Evolutionary conservation across 805 yeast genomes (phyloP), one percentile per base, ranked within the genome.

Genomic region (Cyberlindnera mrakii): DNA sequence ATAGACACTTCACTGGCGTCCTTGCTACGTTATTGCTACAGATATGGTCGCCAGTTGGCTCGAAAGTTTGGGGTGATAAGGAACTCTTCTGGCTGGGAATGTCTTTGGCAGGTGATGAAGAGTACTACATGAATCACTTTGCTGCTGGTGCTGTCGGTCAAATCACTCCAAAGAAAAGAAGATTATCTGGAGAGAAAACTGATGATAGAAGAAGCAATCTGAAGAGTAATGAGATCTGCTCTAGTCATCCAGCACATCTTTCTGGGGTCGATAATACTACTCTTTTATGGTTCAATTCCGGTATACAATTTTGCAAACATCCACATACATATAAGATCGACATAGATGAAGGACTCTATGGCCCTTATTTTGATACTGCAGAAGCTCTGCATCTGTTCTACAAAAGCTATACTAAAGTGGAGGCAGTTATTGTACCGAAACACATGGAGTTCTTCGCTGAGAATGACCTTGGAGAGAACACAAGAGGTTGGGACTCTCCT

Each of bases 61-160:
- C 71, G 1, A 71, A 76, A 10, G 67, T 77, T 9, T 80, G 82
- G 74, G 85, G 86, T 17, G 86, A 80, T 49, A 80, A 80, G 48
- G 87, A 81, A 53, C 64, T 80, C 49, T 75, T 78, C 50, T 81
- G 87, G 87, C 55, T 81, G 17, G 82, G 81, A 3, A 65, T 77
- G 58, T 70, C 74, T 20, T 59, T 72, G 43, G 67, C 70, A 43
- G 81, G 85, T 11, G 76, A 78, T 54, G 79, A 76, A 44, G 58
- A 63, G 16, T 78, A 77, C 50, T 61, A 58, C 27, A 73, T 81
- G 56, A 80, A 79, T 52, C 43, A 59, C 6, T 59, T 67, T 50
- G 66, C 74, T n/a, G 84, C 84, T 0, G 85, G 79, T 3, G 66
- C 80, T 18, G 72, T 75, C 3, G 87, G 85, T 11, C 60, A n/a